A percentile compares a stretch with the other conserved stretches of the same genome.
These are phyloP conservation scores for Populus alba DNA, from an alignment of 345 rosid species.

Conservation along the genomic window DNA sequence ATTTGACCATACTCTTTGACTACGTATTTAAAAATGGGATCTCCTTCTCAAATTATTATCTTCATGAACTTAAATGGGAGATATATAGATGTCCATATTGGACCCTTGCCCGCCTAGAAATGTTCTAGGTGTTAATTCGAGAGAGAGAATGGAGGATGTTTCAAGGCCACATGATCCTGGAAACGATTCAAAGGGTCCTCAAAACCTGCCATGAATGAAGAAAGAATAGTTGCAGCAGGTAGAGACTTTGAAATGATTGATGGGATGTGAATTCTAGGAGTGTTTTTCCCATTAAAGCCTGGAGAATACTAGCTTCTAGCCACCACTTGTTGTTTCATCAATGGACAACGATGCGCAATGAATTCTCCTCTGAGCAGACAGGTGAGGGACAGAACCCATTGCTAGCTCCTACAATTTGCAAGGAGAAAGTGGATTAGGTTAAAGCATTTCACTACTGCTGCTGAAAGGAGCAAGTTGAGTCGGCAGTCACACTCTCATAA, in stretches of 20 bases:
- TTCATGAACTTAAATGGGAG: neutral
- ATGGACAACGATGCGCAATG: conserved; percentile 28
- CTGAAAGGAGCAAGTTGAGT: neutral
- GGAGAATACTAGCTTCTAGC: conserved; percentile 13
- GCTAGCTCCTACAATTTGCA: neutral
- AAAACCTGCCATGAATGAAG: neutral
- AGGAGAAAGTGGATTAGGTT: conserved; percentile 6
- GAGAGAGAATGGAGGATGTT: neutral
- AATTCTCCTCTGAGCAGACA: conserved; percentile 28
- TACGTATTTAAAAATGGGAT: neutral
- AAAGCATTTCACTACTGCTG: neutral
- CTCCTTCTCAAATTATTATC: neutral
- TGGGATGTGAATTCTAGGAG: conserved; percentile 17
- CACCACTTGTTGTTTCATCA: conserved; percentile 8
- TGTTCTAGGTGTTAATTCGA: neutral
- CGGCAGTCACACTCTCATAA: neutral
- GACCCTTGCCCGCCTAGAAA: neutral
- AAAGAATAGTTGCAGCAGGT: neutral
- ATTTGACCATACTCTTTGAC: neutral
- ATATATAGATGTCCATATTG: neutral
- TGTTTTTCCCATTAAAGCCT: conserved; percentile 1
- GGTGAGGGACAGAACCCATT: conserved; percentile 25
- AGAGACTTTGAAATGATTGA: conserved; percentile 25
- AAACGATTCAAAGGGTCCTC: neutral
- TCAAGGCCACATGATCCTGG: conserved; percentile 1